Evolutionary conservation across 441 rosid species (phyloP), one percentile per base, ranked within the genome.

Genomic region (Populus hybrid): DNA sequence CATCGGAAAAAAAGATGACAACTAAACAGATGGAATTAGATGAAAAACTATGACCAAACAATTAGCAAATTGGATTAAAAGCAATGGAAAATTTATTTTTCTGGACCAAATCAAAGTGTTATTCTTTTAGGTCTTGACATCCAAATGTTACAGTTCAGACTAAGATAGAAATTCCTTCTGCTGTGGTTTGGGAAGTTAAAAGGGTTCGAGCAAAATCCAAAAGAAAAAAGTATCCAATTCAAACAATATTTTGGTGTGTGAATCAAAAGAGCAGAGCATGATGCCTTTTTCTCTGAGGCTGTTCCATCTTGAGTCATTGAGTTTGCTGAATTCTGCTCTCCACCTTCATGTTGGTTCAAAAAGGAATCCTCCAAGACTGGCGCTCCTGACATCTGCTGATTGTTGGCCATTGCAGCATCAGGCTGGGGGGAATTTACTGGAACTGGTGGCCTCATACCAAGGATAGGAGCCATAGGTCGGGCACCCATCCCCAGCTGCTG

Each of bases 371-470:
- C 92, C 78, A 83, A 76, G 21, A 74, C 85, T 28, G 87, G 87
- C 64, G 76, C 88, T 85, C 87, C 81, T 30, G 87, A 69, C 80
- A 88, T 88, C 80, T 76, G 89, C 85, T 87, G 94, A 81, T 84
- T 89, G 79, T 85, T 26, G 79, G 82, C 40, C 70, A 61, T 76
- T 26, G 79, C 86, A 77, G 85, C 80, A 67, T 84, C 90, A 79
- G 83, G 83, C 73, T 77, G 88, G 69, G 97, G 78, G 61, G 67
- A 83, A 71, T 87, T 78, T 75, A 76, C 84, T n/a, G 81, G 91
- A 84, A 82, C 82, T 70, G 93, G 92, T 78, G 95, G 95, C 86
- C 94, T 94, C 77, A 86, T 83, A 82, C 89, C 93, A 85, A 90
- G 75, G 38, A 84, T 84, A n/a, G 88, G 91, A 77, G 83, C 87